phyloP scores from a whole-genome alignment of 129 eudicot genomes.

The Lactuca sativa region DNA sequence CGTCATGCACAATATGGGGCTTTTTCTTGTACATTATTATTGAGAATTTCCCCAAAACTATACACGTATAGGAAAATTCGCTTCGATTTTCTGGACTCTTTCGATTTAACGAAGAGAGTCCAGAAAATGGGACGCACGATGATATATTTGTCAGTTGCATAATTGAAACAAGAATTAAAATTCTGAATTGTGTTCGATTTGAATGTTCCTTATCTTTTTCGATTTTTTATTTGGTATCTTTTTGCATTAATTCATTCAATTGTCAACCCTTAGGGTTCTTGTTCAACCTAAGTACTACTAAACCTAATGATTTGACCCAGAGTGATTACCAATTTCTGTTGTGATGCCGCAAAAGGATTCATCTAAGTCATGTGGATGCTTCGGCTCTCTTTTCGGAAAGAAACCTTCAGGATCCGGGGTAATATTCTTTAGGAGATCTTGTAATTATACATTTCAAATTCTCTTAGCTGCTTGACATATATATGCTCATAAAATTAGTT shows the following conservation, averaged over 20 bases:
- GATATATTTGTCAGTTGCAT: constrained; percentile 9
- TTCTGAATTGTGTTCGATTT: not conserved
- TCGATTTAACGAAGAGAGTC: constrained; percentile 38
- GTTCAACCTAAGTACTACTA: constrained; percentile 28
- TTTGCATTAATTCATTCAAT: constrained; percentile 19
- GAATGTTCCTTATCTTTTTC: constrained; percentile 5
- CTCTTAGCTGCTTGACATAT: not conserved
- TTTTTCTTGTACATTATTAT: constrained; percentile 16
- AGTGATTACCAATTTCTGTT: not conserved
- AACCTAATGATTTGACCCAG: constrained; percentile 22
- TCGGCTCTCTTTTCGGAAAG: constrained; percentile 50
- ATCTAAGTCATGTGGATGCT: constrained; percentile 31
- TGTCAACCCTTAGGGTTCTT: constrained; percentile 31
- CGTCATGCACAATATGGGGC: constrained; percentile 21
- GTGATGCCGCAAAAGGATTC: not conserved
- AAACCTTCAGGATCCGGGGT: constrained; percentile 48
- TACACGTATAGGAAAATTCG: constrained; percentile 7
- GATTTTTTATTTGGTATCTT: constrained; percentile 10
- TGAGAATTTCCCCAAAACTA: constrained; percentile 22
- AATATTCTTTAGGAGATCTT: not conserved
- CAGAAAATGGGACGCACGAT: constrained; percentile 29
- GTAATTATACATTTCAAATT: not conserved
- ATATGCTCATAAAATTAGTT: not conserved
- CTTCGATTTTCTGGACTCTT: constrained; percentile 38
- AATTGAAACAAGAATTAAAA: constrained; percentile 7